Base-by-base conservation (phyloP, 2,329 filamentous ascomycete species). In the Eurotiales sp. region DNA sequence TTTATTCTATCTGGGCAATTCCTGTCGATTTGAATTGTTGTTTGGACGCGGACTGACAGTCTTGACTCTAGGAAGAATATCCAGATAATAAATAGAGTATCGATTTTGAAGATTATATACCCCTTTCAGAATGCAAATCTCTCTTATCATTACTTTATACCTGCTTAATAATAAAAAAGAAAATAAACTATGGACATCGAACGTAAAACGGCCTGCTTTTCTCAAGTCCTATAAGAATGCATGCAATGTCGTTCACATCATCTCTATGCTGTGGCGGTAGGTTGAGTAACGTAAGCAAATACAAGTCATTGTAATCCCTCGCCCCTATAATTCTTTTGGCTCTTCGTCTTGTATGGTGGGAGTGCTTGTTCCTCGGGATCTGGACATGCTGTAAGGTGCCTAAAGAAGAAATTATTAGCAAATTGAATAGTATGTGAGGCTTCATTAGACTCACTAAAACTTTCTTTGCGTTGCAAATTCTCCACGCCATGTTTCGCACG, bases 391-490 rank as follows among this genome's bases (percentile, higher is more conserved):
- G 61, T 87, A 88, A 1, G 85, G 85, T 41, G 84, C 85, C 84
- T 87, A 56, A 3, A 42, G 7, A 8, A n/a, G 17, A 45, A 40
- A 45, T 52, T 29, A 44, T 39, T 34, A 42, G n/a, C 23, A 14
- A 10, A 14, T 6, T 6, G 10, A 27, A 27, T 5, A 27, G 10
- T 5, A 27, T 27, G 22, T 12, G 23, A 10, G 15, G 21, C 25
- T n/a, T n/a, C n/a, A 37, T 8, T 37, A 48, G 23, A 51, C 87
- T 75, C 76, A 95, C 90, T 72, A 97, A 71, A 58, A 96, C 93
- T 72, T 91, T 89, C 77, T 96, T 96, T 30, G 93, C 93, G 67
- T 95, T 95, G 68, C 87, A 93, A 57, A 99, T 88, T 63, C 93
- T 82, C 91, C 92, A 96, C 5, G 91, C 90, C 56, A 99, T 75